Percentiles rank a stretch among this genome's conserved stretches.
Conservation (phyloP, 495 filamentous ascomycete genomes). For the Aspergillus sparsus region DNA sequence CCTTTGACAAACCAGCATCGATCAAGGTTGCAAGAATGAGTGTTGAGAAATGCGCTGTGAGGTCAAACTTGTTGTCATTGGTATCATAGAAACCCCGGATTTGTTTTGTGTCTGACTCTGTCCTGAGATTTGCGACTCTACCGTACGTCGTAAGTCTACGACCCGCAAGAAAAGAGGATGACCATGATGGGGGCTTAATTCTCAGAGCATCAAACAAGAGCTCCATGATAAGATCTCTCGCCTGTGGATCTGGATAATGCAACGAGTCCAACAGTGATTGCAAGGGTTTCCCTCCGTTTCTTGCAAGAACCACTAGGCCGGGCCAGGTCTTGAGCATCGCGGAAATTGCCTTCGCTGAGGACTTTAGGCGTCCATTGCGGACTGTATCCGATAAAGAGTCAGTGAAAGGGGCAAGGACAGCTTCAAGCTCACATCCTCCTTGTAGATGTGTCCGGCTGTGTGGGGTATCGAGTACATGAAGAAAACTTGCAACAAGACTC, state of each 20-base stretch:
- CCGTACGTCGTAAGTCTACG: constrained; percentile 92
- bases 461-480: constrained; percentile 86
- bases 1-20: constrained; percentile 74
- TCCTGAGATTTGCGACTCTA: constrained; percentile 83
- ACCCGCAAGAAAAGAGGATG: constrained; percentile 90
- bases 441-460: constrained; percentile 75
- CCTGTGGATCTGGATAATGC: constrained; percentile 65
- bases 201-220: constrained; percentile 86
- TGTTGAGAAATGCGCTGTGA: constrained; percentile 91
- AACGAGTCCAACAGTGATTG: constrained; percentile 78
- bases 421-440: constrained; percentile 77
- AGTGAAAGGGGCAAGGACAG: constrained; percentile 85
- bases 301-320: constrained; percentile 76
- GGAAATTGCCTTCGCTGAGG: constrained; percentile 81
- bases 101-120: constrained; percentile 53
- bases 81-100: constrained; percentile 55
- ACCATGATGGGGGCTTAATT: constrained; percentile 96
- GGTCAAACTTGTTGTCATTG: constrained; percentile 69
- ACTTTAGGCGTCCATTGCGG: constrained; percentile 74
- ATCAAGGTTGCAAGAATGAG: constrained; percentile 85
- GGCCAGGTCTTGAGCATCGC: constrained; percentile 94
- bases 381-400: constrained; percentile 69
- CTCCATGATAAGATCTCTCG: constrained; percentile 74
- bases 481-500: constrained; percentile 76
- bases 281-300: constrained; percentile 80